Conservation (phyloP, 805 yeast genomes). For the Teunomyces lycoperdinae region DNA sequence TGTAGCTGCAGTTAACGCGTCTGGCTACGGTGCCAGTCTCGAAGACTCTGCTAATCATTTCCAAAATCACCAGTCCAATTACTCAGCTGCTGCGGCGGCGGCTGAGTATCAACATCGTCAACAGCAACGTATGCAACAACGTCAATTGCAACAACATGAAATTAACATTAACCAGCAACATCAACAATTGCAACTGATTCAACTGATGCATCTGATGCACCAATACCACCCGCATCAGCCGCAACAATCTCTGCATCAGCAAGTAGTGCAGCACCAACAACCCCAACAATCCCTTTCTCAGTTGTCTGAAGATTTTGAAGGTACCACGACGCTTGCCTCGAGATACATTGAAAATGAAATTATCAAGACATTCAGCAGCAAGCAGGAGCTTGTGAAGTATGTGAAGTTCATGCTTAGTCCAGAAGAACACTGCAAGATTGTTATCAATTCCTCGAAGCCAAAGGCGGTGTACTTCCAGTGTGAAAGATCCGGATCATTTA, state of each 20-base stretch:
- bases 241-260: conserved; percentile 6
- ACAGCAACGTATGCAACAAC: conserved; percentile 15
- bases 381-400: conserved; percentile 20
- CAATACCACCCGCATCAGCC: conserved; percentile 12
- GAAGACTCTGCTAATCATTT: conserved; percentile 10
- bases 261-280: conserved; percentile 15
- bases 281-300: conserved; percentile 11
- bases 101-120: conserved; percentile 20
- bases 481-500: conserved; percentile 43
- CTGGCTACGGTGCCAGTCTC: conserved; percentile 7
- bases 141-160: conserved; percentile 13
- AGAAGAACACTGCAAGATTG: conserved; percentile 40
- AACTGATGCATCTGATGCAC: conserved; percentile 8
- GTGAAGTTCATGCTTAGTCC: conserved; percentile 38
- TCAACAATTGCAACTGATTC: conserved; percentile 10
- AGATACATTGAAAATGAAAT: conserved; percentile 13
- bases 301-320: conserved; percentile 11
- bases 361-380: conserved; percentile 14
- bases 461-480: conserved; percentile 49
- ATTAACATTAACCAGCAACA: conserved; percentile 10
- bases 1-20: conserved; percentile 11
- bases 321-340: conserved; percentile 13
- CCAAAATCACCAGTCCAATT: conserved; percentile 13
- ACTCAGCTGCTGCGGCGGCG: conserved; percentile 11
- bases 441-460: conserved; percentile 45